Evolutionary conservation across 2,329 filamentous ascomycete species (phyloP), one percentile per base, ranked within the genome.

Genomic region (Fusarium papillatum): DNA sequence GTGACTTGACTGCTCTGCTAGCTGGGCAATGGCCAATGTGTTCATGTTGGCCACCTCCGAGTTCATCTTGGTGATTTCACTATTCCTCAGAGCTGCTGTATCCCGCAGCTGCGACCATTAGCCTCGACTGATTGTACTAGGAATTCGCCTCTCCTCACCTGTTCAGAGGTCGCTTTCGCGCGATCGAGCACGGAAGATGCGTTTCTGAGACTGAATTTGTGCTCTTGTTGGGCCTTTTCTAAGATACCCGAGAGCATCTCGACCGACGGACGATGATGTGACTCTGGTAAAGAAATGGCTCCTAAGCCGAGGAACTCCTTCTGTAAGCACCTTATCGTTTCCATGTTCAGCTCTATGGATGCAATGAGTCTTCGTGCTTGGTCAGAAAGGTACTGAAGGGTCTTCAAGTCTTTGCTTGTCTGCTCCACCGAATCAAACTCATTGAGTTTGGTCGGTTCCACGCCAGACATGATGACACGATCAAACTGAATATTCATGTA

Each of bases 331-430:
- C 1, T 11, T 1, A 34, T 34, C 1, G 59, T 68, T 34, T 64
- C 34, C 1, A 64, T 64, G 26, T 68, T 68, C 4, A 68, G 26
- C 2, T 46, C 41, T 2, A 68, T 64, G 36, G 36, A 16, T 26
- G n/a, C 11, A 1, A 36, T 39, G 14, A 68, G 22, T 3, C 66
- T 31, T 22, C 60, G 11, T 43, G 60, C 38, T 13, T 68, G 66
- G 29, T 68, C 66, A 3, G 60, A 50, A 5, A 68, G 60, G 6
- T 36, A 48, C 8, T 68, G 66, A 19, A 68, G 46, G 2, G 66
- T 64, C n/a, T 68, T 68, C 17, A 68, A 24, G 11, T 68, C 66
- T 14, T 39, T 68, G 34, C 43, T 62, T 1, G 66, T 55, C 19
- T 26, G 38, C 8, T 64, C 17, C 2, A 46, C 10, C 1, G 66